These are phyloP conservation scores for Boletus fagicola DNA, from an alignment of 768 basidiomycete genomes.

Conservation along the genomic window DNA sequence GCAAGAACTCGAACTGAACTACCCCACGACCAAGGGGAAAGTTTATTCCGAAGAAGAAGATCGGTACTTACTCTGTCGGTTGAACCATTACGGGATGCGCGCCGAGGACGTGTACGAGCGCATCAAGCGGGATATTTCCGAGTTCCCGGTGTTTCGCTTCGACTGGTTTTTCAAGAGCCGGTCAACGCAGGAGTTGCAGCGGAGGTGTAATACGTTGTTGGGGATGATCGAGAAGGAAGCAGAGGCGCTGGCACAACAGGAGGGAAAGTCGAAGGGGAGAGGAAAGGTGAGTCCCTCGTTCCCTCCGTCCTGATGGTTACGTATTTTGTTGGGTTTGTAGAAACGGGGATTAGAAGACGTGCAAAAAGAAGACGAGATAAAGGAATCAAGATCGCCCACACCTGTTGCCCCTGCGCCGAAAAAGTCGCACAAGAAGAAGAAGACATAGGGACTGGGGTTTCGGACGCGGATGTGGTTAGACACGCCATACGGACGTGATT, in stretches of 20 bases:
- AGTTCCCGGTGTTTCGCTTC: constrained; percentile 96
- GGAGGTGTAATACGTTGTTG: constrained; percentile 84
- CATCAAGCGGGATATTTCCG: constrained; percentile 94
- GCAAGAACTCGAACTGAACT: constrained; percentile 95
- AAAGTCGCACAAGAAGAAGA: constrained; percentile 67
- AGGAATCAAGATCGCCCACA: constrained; percentile 62
- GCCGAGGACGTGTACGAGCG: constrained; percentile 88
- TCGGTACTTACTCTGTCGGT: constrained; percentile 85
- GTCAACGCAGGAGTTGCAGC: constrained; percentile 82
- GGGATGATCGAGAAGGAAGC: constrained; percentile 94
- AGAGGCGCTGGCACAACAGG: constrained; percentile 61
- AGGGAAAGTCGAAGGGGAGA: constrained; percentile 61
- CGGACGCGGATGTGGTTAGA: background rate
- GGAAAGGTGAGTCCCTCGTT: constrained; percentile 53
- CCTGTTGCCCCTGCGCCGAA: constrained; percentile 55
- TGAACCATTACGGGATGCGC: constrained; percentile 89
- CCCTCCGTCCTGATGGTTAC: background rate
- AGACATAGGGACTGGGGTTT: constrained; percentile 40
- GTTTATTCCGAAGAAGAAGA: constrained; percentile 97
- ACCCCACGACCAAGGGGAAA: constrained; percentile 94
- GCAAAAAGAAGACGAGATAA: constrained; percentile 42
- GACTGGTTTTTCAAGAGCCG: constrained; percentile 99
- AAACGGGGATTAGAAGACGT: constrained; percentile 75
- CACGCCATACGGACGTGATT: background rate
- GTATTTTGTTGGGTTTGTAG: constrained; percentile 32